Conservation (phyloP, 352 stramenopile genomes). For the Phytophthora cryptogea region DNA sequence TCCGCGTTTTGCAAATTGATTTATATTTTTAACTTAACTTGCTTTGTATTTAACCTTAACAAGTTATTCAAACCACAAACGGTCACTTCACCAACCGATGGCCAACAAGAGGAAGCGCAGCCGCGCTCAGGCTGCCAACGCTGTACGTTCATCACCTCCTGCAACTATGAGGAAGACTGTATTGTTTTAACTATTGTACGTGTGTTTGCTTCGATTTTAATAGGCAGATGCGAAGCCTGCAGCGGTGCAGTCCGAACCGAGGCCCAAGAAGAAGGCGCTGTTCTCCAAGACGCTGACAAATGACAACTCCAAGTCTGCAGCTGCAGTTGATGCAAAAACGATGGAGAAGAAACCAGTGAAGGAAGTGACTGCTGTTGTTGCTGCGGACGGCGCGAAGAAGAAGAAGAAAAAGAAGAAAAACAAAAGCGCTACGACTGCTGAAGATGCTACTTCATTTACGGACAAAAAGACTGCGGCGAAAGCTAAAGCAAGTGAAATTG, state of each 20-base stretch:
- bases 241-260: constrained; percentile 13
- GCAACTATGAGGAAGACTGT: not conserved
- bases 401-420: constrained; percentile 74
- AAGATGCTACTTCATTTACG: not conserved
- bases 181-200: constrained; percentile 6
- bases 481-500: constrained; percentile 54
- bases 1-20: not conserved
- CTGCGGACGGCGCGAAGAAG: constrained; percentile 28
- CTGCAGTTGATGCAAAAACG: constrained; percentile 2
- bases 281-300: constrained; percentile 26
- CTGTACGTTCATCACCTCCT: constrained; percentile 16
- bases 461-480: constrained; percentile 34
- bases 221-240: constrained; percentile 14
- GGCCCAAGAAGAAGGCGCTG: constrained; percentile 27
- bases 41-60: not conserved
- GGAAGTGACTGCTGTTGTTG: not conserved
- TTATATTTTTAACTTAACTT: not conserved
- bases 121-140: constrained; percentile 9
- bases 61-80: not conserved
- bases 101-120: constrained; percentile 39
- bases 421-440: constrained; percentile 16
- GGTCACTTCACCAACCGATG: constrained; percentile 19
- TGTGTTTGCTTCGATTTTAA: constrained; percentile 3
- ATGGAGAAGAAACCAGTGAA: not conserved
- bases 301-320: constrained; percentile 14